Base-by-base conservation (phyloP, 371 early-diverging fungal genomes). In the Mortierella sp. region DNA sequence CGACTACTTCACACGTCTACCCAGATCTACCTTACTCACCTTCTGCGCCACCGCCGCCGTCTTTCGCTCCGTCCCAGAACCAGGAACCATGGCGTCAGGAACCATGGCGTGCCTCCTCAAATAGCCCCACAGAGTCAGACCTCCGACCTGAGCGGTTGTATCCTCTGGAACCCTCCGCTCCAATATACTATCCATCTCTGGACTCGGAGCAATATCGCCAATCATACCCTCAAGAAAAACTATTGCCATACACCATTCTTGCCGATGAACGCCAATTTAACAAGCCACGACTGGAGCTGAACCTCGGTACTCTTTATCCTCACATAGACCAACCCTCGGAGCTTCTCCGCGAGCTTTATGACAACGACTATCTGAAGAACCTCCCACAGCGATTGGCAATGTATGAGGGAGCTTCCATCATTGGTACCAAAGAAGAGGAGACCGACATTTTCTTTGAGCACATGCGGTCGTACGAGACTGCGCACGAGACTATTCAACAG, bases 401-500 rank as follows among this genome's bases (percentile, higher is more conserved):
- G 45, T 67, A 62, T 67, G 65, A 62, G n/a, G n/a, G 24, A 16
- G 22, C 49, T 4, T 62, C 45, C 3, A 16, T 35, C 32, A 47
- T 63, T n/a, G 51, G 12, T 0, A 24, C 67, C 2, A 54, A 64
- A 10, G 67, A 64, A 35, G 59, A 30, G 18, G 67, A 66, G 11
- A 32, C 16, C 5, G 69, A 57, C 1, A 40, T 30, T 22, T 64
- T 81, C 20, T 69, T 60, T 32, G 64, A 70, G 11, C 70, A 62
- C 40, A 66, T 72, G 52, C 61, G 64, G 11, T 69, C 70, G 0
- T 76, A 66, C 32, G 77, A 76, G 18, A 30, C 40, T 47, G 83
- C 83, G 5, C 67, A 76, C 32, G 76, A 72, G 60, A 54, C 73
- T 0, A 69, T 67, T 11, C 83, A 81, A 52, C 83, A 81, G 30